Conservation (phyloP, 495 filamentous ascomycete genomes). For the Lichina pygmaea region DNA sequence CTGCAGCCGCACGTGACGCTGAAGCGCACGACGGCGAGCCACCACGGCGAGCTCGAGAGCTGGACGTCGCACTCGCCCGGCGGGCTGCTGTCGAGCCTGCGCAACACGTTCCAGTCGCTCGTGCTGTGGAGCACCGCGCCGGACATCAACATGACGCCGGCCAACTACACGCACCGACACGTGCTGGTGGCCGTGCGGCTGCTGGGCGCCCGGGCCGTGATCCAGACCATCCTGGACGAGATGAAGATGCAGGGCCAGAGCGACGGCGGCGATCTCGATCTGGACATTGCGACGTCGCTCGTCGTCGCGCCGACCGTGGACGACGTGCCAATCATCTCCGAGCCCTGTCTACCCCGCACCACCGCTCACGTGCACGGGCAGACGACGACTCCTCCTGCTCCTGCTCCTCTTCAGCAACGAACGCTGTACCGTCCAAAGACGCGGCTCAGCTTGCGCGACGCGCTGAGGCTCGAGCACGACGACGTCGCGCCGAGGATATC, state of each 20-base stretch:
- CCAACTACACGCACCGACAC: slow-evolving; percentile 57
- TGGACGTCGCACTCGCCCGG: slow-evolving; percentile 41
- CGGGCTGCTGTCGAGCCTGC: slow-evolving; percentile 32
- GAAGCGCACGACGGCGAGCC: slow-evolving; percentile 32
- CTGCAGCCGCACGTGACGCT: slow-evolving; percentile 44
- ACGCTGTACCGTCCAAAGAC: slow-evolving; percentile 5
- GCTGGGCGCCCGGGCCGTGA: slow-evolving; percentile 35
- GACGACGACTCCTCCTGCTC: slow-evolving; percentile 3
- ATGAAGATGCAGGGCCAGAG: slow-evolving; percentile 25
- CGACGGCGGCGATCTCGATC: slow-evolving; percentile 21
- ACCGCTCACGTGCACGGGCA: slow-evolving; percentile 5
- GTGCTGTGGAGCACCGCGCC: slow-evolving; percentile 45
- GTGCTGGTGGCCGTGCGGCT: slow-evolving; percentile 37
- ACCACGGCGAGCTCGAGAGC: slow-evolving; percentile 44
- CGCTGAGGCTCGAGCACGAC: slow-evolving; percentile 34
- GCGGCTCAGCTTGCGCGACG: slow-evolving; percentile 32
- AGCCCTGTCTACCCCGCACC: slow-evolving; percentile 19
- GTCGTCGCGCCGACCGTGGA: slow-evolving; percentile 38
- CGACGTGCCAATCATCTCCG: neutral
- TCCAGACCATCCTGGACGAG: slow-evolving; percentile 41
- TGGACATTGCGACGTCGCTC: slow-evolving; percentile 47
- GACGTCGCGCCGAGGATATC: slow-evolving; percentile 33
- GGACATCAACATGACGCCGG: slow-evolving; percentile 35
- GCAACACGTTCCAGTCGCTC: slow-evolving; percentile 37
- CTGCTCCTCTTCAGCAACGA: neutral